Evolutionary conservation across 768 basidiomycete genomes (phyloP), one percentile per base, ranked within the genome.

Genomic region (Lactifluus volemus): DNA sequence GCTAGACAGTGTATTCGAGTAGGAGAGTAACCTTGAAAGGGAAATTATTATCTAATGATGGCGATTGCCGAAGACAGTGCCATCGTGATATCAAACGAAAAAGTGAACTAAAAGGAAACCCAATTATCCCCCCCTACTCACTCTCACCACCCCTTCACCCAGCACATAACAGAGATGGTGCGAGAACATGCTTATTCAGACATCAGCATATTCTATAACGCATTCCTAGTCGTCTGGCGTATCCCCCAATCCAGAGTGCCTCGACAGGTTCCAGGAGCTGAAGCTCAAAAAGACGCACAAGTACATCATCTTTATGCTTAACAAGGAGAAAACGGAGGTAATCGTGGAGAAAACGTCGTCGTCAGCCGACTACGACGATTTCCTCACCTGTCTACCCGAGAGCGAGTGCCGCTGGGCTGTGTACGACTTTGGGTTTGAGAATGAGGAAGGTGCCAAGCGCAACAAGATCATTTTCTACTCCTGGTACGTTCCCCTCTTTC

Each of bases 401-500:
- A 68, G 68, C 32, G 82, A 87, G 63, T 90, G 88, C 70, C 78
- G 89, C 74, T 99, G 85, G 83, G 95, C 88, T n/a, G 81, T 98
- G 25, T 96, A 93, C 69, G 94, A 98, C 73, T 86, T 95, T 64
- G 86, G 90, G 67, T 98, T 80, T 68, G 81, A 86, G 76, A 83
- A 80, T 70, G 84, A 80, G 58, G 85, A 78, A 9, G 87, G 78
- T 55, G 89, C 89, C 41, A 85, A 81, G 75, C 81, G 94, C 74
- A 92, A 85, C 78, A 98, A 97, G 79, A 77, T 98, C 59, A 73
- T 78, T 66, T 95, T 98, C 72, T 69, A 84, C 70, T 81, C 83
- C 51, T 99, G 96, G 96, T 97, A 70, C 49, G 53, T 66, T 14
- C 64, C 29, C 25, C n/a, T 2, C 38, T 8, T n/a, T 32, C 12